Evolutionary conservation across 768 basidiomycete species (phyloP).

Genomic region (Psilocybe cyanescens): DNA sequence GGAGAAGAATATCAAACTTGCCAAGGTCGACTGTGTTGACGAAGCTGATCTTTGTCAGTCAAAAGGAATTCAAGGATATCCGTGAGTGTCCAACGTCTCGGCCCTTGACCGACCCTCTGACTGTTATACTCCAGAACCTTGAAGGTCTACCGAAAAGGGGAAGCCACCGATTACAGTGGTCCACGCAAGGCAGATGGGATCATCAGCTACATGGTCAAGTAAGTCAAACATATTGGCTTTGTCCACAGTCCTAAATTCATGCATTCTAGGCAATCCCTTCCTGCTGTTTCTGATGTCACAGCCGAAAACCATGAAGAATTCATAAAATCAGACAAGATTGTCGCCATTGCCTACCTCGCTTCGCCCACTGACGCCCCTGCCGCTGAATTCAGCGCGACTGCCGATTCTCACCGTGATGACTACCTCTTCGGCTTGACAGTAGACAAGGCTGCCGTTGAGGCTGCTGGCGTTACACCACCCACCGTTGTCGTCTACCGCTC

Average conservation of each 20-base stretch:
- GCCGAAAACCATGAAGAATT: slow-evolving; percentile 81
- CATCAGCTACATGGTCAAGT: slow-evolving; percentile 97
- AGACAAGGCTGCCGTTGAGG: slow-evolving; percentile 68
- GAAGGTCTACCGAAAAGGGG: slow-evolving; percentile 91
- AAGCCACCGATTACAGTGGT: slow-evolving; percentile 79
- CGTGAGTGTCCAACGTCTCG: slow-evolving; percentile 56
- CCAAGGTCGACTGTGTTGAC: slow-evolving; percentile 97
- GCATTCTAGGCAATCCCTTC: slow-evolving; percentile 76
- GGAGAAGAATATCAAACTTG: slow-evolving; percentile 86
- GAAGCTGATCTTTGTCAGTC: slow-evolving; percentile 88
- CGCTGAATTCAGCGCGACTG: slow-evolving; percentile 76
- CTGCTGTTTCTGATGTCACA: slow-evolving; percentile 87
- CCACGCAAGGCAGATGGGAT: slow-evolving; percentile 96
- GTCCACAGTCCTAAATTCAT: slow-evolving; percentile 8
- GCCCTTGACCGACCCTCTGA: neutral
- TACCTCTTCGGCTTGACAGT: slow-evolving; percentile 90
- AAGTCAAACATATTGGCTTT: slow-evolving; percentile 27
- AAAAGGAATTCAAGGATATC: slow-evolving; percentile 92
- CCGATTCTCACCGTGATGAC: slow-evolving; percentile 88
- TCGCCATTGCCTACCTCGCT: slow-evolving; percentile 83
- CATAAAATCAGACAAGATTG: slow-evolving; percentile 86
- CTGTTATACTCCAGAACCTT: slow-evolving; percentile 60
- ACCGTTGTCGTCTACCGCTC: slow-evolving; percentile 89
- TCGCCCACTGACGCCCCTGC: slow-evolving; percentile 73
- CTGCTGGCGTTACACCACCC: slow-evolving; percentile 78